Conservation (phyloP, 2,329 filamentous ascomycete species). For the Neonectria sp. region DNA sequence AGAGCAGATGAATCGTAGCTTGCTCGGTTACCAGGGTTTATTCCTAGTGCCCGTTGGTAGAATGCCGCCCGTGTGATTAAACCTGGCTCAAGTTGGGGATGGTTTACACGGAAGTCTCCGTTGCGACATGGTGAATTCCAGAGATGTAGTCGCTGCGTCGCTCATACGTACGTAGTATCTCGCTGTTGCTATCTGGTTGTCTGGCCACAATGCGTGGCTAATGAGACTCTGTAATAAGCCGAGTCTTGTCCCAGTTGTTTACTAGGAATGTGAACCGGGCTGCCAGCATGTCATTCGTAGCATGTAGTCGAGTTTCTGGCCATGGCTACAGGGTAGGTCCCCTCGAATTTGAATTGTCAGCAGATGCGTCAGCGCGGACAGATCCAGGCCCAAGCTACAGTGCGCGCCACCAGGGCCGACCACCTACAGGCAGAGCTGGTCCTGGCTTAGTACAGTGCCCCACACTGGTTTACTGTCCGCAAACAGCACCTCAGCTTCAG, state of each 20-base stretch:
- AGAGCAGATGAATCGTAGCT: background rate
- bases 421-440: background rate
- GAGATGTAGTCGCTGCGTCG: background rate
- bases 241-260: background rate
- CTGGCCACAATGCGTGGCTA: constrained; percentile 10
- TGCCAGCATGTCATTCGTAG: constrained; percentile 28
- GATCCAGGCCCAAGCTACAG: background rate
- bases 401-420: background rate
- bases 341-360: too few species aligned
- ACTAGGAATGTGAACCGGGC: background rate
- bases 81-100: background rate
- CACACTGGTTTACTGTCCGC: background rate
- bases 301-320: background rate
- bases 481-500: constrained; percentile 1
- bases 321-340: background rate
- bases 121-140: constrained; percentile 8
- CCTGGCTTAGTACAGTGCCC: background rate
- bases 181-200: constrained; percentile 9
- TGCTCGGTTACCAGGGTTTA: background rate
- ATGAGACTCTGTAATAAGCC: constrained; percentile 1
- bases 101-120: background rate
- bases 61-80: too few species aligned
- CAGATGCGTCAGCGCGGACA: background rate
- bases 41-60: too few species aligned
- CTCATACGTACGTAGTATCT: background rate